Evolutionary conservation across 192 early-diverging fungal genomes (phyloP).

Genomic region (Hyaloraphidium curvatum): DNA sequence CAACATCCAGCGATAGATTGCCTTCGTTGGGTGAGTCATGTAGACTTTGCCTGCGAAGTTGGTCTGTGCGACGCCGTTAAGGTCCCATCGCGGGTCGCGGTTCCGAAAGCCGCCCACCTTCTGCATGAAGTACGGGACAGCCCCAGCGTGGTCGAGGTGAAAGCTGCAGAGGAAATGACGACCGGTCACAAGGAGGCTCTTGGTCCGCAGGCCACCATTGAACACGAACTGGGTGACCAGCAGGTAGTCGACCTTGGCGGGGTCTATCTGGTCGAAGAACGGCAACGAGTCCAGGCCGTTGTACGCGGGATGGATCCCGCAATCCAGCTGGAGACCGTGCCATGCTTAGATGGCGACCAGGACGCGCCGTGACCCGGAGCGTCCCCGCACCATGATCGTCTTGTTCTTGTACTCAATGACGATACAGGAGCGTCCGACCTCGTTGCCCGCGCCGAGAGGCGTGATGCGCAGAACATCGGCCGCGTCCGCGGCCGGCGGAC

Average conservation of each 20-base stretch:
- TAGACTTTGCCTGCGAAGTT: constrained; percentile 88
- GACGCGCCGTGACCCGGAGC: too few species aligned
- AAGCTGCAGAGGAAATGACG: constrained; percentile 32
- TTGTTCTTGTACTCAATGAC: constrained; percentile 90
- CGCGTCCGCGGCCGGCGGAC: constrained; percentile 11
- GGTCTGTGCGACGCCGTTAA: constrained; percentile 30
- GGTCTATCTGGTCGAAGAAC: constrained; percentile 89
- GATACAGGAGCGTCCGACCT: constrained; percentile 88
- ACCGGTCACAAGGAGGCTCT: too few species aligned
- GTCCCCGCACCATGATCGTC: constrained; percentile 56
- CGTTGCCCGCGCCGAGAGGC: constrained; percentile 89
- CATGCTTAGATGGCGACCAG: too few species aligned
- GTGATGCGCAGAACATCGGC: constrained; percentile 75
- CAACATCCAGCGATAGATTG: constrained; percentile 91
- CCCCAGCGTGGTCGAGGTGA: constrained; percentile 92
- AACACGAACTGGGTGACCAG: constrained; percentile 73
- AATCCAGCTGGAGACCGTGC: constrained; percentile 54
- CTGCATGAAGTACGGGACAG: constrained; percentile 90
- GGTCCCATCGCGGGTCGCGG: neutral
- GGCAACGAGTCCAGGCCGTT: constrained; percentile 78
- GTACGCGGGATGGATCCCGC: constrained; percentile 86
- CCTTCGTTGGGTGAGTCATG: constrained; percentile 98
- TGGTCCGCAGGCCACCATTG: neutral
- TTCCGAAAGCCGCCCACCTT: constrained; percentile 27
- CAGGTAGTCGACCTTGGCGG: constrained; percentile 66